Percentiles rank a stretch among this genome's conserved stretches.
These are phyloP conservation scores for Penicillium occitanis DNA, from an alignment of 2,329 filamentous ascomycete genomes.

Conservation along the genomic window DNA sequence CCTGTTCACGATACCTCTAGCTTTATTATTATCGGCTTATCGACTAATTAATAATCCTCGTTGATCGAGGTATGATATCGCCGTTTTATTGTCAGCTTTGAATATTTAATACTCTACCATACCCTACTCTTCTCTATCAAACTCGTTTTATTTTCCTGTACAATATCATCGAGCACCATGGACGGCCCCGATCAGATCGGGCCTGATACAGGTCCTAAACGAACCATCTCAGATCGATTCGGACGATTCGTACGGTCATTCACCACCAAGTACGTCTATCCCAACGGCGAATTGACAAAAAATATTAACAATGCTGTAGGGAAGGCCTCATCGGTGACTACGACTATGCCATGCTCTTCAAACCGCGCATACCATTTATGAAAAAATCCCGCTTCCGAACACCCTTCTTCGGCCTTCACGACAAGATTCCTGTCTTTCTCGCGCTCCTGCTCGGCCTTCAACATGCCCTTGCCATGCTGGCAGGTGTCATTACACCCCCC, in stretches of 20 bases:
- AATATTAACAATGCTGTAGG: slow-evolving; percentile 32
- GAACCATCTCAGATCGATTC: slow-evolving; percentile 37
- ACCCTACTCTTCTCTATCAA: background rate
- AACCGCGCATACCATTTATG: slow-evolving; percentile 78
- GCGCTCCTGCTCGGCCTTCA: slow-evolving; percentile 68
- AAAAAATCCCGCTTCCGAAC: slow-evolving; percentile 58
- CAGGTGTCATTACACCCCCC: slow-evolving; percentile 62
- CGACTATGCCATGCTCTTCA: slow-evolving; percentile 87
- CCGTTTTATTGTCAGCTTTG: background rate
- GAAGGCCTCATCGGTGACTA: slow-evolving; percentile 81
- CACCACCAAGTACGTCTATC: slow-evolving; percentile 42
- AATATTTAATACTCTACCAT: background rate
- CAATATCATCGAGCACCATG: slow-evolving; percentile 24
- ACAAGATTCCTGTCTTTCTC: slow-evolving; percentile 66
- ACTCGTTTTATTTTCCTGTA: background rate
- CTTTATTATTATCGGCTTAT: background rate
- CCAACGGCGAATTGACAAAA: too few species aligned
- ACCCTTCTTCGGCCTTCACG: slow-evolving; percentile 69
- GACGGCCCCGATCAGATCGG: slow-evolving; percentile 46
- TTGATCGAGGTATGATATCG: slow-evolving; percentile 4
- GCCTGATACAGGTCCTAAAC: slow-evolving; percentile 40
- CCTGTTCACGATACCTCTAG: background rate
- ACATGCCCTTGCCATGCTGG: slow-evolving; percentile 67
- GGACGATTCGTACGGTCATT: slow-evolving; percentile 39
- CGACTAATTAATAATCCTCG: background rate